A percentile compares a stretch with the other conserved stretches of the same genome.
phyloP scores from a whole-genome alignment of 371 early-diverging fungal species.

The Saksenaea vasiformis region DNA sequence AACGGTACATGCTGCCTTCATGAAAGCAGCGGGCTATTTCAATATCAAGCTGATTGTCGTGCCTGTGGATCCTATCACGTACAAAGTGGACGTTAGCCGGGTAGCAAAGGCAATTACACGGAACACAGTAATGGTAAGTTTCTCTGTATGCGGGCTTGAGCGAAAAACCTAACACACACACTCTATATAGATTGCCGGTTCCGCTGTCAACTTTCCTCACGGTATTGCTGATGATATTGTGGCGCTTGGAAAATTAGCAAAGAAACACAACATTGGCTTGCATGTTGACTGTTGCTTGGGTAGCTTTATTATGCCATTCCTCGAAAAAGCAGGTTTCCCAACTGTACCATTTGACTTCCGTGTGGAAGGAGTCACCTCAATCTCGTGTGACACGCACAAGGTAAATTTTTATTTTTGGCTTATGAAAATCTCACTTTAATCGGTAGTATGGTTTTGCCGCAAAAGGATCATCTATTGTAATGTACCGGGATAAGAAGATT shows the following conservation, averaged over 20 bases:
- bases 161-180: too few species aligned
- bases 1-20: slow-evolving; percentile 94
- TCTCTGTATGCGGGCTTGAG: too few species aligned
- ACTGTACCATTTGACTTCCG: slow-evolving; percentile 87
- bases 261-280: slow-evolving; percentile 80
- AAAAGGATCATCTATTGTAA: slow-evolving; percentile 95
- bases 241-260: slow-evolving; percentile 79
- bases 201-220: slow-evolving; percentile 92
- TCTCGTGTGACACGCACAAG: slow-evolving; percentile 97
- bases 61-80: slow-evolving; percentile 81
- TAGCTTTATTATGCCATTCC: slow-evolving; percentile 93
- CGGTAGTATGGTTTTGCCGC: slow-evolving; percentile 89
- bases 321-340: slow-evolving; percentile 89
- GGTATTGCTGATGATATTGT: slow-evolving; percentile 93
- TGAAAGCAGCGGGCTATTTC: slow-evolving; percentile 94
- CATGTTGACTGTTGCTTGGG: slow-evolving; percentile 98
- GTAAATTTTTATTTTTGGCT: slow-evolving; percentile 25
- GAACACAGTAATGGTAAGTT: slow-evolving; percentile 87
- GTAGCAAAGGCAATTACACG: slow-evolving; percentile 80
- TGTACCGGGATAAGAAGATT: slow-evolving; percentile 80
- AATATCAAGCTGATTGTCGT: slow-evolving; percentile 83
- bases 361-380: slow-evolving; percentile 92
- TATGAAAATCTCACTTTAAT: neutral
- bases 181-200: slow-evolving; percentile 74
- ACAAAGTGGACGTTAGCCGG: slow-evolving; percentile 74